These are phyloP conservation scores for Neonectria ditissima DNA, from an alignment of 2,329 filamentous ascomycete genomes.

Conservation along the genomic window DNA sequence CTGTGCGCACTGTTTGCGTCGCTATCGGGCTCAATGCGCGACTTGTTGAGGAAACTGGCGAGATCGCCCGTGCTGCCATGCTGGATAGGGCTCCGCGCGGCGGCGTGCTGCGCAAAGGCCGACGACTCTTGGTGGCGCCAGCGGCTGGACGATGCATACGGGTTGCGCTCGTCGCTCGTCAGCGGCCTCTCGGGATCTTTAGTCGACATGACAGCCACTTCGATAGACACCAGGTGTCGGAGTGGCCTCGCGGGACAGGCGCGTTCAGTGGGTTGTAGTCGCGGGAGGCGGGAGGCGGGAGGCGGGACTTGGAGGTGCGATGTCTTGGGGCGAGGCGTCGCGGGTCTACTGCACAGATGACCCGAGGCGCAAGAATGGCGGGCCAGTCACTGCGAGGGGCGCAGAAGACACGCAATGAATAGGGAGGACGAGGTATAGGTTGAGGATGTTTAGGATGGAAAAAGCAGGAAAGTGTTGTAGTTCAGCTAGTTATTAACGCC, in stretches of 20 bases:
- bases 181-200: conserved; percentile 35
- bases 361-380: background rate
- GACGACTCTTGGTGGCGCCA: conserved; percentile 75
- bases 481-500: background rate
- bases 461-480: conserved; percentile 1
- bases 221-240: background rate
- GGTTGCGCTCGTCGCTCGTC: conserved; percentile 57
- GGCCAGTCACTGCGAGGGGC: background rate
- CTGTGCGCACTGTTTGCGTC: conserved; percentile 44
- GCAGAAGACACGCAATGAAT: too few species aligned
- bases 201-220: conserved; percentile 36
- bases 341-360: background rate
- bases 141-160: conserved; percentile 66
- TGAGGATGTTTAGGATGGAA: background rate
- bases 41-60: conserved; percentile 67
- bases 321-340: conserved; percentile 15
- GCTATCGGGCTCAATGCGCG: conserved; percentile 60
- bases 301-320: conserved; percentile 23
- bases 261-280: conserved; percentile 26
- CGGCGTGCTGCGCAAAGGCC: conserved; percentile 64
- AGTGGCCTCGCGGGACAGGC: conserved; percentile 6
- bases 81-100: conserved; percentile 48
- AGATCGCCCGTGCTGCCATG: conserved; percentile 62
- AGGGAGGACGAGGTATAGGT: background rate
- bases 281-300: conserved; percentile 7